Evolutionary conservation across 176 grass and related monocot species (phyloP), one percentile per base, ranked within the genome.

Genomic region (Ensete ventricosum): DNA sequence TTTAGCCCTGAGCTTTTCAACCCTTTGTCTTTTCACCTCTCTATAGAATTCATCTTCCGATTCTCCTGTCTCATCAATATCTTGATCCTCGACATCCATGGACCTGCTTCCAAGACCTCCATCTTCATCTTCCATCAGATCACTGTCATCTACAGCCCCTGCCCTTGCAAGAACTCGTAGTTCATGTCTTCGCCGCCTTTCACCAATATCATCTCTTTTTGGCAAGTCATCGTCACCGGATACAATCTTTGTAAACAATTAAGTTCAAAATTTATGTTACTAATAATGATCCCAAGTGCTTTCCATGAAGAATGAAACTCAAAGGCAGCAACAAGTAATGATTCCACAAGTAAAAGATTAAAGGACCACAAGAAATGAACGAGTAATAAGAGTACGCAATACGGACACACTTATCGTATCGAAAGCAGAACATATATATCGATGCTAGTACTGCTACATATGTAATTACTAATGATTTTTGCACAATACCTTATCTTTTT

Each of bases 191-290:
- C 90, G 84, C 9, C 90, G 81, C 64, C 95, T 90, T 85, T 91
- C 95, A 55, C 95, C 95, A 76, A 98, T 89, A 64, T 87, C 89
- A 73, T 98, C 95, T 89, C 88, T 73, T 69, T 98, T 93, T 64
- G 95, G 95, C 82, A 98, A 75, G 75, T 98, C 95, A 73, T 98
- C 95, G 76, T 98, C 95, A 62, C 95, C 95, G 50, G 95, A 93
- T 59, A 83, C 51, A 67, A 91, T 78, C 95, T 98, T 0, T 54
- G 27, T 83, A 79, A 50, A 82, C 10, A 55, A 19, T 78, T 78
- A 60, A 9, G 59, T 14, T 1, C 24, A 49, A 23, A 13, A 73
- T 55, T 55, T 25, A 73, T 24, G 65, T 12, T 68, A 2, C 12
- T 48, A 34, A 14, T 29, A 29, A 14, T 29, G 27, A 29, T 29